Conservation (phyloP, 192 early-diverging fungal species). For the Mortierella hygrophila region DNA sequence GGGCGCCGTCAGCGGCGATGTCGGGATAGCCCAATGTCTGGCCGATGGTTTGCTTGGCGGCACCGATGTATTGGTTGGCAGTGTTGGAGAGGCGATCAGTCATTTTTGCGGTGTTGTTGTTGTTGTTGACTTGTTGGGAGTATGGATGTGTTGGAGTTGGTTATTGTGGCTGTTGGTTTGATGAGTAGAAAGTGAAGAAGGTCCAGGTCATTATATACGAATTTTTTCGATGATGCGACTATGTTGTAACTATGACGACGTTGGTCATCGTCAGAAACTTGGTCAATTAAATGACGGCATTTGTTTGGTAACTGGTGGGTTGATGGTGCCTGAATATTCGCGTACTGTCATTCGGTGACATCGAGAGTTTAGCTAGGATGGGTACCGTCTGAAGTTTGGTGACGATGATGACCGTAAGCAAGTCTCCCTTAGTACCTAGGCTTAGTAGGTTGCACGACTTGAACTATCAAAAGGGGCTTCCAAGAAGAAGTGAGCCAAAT, state of each 20-base stretch:
- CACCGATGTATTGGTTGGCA: background rate
- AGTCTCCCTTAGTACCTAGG: no score
- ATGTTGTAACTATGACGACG: constrained; percentile 4
- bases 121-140: no score
- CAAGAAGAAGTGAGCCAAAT: no score
- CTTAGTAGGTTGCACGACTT: no score
- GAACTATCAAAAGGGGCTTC: no score
- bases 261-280: background rate
- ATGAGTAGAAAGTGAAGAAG: background rate
- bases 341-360: no score
- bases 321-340: background rate
- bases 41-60: background rate
- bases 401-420: no score
- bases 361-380: no score
- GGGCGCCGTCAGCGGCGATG: background rate
- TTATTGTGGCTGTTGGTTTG: background rate
- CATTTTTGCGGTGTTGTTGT: background rate
- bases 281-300: background rate
- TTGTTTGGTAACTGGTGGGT: background rate
- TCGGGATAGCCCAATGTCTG: background rate
- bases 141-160: no score
- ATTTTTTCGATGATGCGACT: background rate
- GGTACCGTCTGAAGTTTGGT: no score
- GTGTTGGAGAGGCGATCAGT: background rate
- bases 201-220: background rate